A percentile compares a stretch with the other conserved stretches of the same genome.
Evolutionary conservation across 2,329 filamentous ascomycete species (phyloP).

Genomic region (Thermochaetoides dissita): DNA sequence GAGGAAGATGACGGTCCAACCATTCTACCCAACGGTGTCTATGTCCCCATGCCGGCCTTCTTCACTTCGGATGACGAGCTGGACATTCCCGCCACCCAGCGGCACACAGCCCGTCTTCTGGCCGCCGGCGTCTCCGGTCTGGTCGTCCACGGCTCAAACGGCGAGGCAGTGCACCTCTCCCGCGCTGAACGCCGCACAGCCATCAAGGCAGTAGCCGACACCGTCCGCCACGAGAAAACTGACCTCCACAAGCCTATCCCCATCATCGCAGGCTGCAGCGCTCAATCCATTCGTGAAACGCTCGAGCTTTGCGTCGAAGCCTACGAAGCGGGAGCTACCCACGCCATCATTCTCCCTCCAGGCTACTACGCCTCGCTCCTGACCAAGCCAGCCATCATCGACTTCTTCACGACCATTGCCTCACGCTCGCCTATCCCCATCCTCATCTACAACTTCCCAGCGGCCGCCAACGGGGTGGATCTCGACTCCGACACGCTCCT

Average conservation of each 20-base stretch:
- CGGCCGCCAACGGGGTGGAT: constrained; percentile 36
- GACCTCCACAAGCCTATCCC: constrained; percentile 40
- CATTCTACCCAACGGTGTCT: constrained; percentile 26
- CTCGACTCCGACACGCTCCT: constrained; percentile 36
- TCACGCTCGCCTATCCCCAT: constrained; percentile 34
- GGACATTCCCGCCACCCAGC: constrained; percentile 34
- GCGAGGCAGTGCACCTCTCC: constrained; percentile 51
- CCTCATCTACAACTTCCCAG: constrained; percentile 42
- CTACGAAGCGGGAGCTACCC: constrained; percentile 47
- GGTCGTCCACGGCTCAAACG: constrained; percentile 51
- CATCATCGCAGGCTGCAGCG: constrained; percentile 53
- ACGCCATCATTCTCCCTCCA: constrained; percentile 52
- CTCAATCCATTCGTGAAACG: constrained; percentile 51
- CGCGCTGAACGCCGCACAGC: constrained; percentile 44
- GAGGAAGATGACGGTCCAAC: too few relatives aligned
- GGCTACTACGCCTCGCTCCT: constrained; percentile 52
- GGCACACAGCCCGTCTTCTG: constrained; percentile 41
- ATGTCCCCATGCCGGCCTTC: constrained; percentile 44
- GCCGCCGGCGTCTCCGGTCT: constrained; percentile 46
- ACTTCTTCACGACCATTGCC: constrained; percentile 47
- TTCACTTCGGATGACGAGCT: constrained; percentile 37
- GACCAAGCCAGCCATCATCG: constrained; percentile 36
- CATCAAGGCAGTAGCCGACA: constrained; percentile 30
- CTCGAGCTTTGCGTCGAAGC: constrained; percentile 52
- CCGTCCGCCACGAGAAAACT: constrained; percentile 14